Evolutionary conservation across 345 rosid genomes (phyloP), one percentile per base, ranked within the genome.

Genomic region (Gossypium bickii): DNA sequence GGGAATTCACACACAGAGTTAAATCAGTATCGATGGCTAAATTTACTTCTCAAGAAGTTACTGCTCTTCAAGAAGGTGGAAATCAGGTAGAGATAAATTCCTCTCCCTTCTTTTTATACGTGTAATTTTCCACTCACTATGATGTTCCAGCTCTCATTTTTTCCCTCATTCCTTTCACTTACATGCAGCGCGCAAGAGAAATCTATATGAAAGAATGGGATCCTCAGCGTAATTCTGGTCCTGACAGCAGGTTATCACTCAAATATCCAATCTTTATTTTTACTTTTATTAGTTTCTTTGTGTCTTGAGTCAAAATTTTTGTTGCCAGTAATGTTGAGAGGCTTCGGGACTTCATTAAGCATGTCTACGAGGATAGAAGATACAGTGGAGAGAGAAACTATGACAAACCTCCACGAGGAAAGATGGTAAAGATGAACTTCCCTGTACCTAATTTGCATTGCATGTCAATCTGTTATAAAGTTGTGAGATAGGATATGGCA

Each of bases 1-100:
- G 99, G 60, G 99, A 93, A 83, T 95, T 91, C 78, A 95, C 98
- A 2, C 99, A 95, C 65, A 85, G 98, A 57, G 99, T 95, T 53
- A 95, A 95, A 80, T 95, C 99, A 27, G 72, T 95, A 67, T 95
- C 99, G 2, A 87, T 95, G 97, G 97, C 99, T 18, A 95, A 88
- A 78, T 95, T 95, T 78, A 85, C 98, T 38, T 79, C 94, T 65
- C 94, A 90, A 77, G 99, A 95, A 85, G 99, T 91, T 73, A 64
- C 52, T 77, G 82, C 93, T 72, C 90, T 95, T 76, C 90, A 93
- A 83, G 98, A 83, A 87, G 98, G 98, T 25, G 99, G 99, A 77
- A 95, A 95, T 82, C 85, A 95, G 97, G 99, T 95, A 85, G 44
- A 71, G 41, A 63, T 70, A 20, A 10, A 8, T 48, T 63, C 67